Percentiles rank a stretch among this genome's conserved stretches.
These are phyloP conservation scores for Claviceps monticola DNA, from an alignment of 2,329 filamentous ascomycete genomes.

Conservation along the genomic window DNA sequence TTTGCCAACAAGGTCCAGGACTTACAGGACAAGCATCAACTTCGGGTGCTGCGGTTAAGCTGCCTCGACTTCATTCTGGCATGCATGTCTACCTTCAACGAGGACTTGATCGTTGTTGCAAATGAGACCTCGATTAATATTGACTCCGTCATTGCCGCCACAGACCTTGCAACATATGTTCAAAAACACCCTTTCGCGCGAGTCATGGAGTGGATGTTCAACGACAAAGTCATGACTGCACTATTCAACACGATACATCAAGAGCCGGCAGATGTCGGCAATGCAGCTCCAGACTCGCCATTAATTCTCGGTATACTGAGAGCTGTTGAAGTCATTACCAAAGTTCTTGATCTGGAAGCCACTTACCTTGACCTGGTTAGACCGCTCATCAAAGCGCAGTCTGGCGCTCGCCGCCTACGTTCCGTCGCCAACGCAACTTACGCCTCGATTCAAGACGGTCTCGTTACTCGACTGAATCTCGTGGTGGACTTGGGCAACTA, in stretches of 20 bases:
- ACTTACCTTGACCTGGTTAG: constrained; percentile 85
- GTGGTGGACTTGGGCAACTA: constrained; percentile 77
- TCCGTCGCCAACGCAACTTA: constrained; percentile 56
- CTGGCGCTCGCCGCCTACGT: constrained; percentile 38
- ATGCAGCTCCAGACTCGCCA: constrained; percentile 62
- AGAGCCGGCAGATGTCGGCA: constrained; percentile 56
- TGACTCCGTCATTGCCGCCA: constrained; percentile 59
- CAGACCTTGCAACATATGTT: constrained; percentile 66
- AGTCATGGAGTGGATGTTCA: constrained; percentile 97
- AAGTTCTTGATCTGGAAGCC: constrained; percentile 73
- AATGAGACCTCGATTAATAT: constrained; percentile 65
- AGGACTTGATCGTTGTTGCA: constrained; percentile 75
- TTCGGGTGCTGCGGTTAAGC: constrained; percentile 58
- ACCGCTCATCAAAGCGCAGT: constrained; percentile 57
- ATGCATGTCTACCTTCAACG: constrained; percentile 80
- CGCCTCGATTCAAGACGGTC: constrained; percentile 81
- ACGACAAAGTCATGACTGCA: constrained; percentile 69
- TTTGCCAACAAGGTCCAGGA: constrained; percentile 56
- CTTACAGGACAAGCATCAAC: constrained; percentile 51
- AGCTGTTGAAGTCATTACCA: constrained; percentile 71
- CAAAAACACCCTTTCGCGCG: constrained; percentile 83
- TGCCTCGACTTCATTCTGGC: constrained; percentile 74
- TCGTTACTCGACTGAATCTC: constrained; percentile 66
- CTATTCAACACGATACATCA: constrained; percentile 71
- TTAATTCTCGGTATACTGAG: constrained; percentile 65